Percentiles rank a stretch among this genome's conserved stretches.
phyloP scores from a whole-genome alignment of 1,284 basidiomycete species.

The Austroboletus rostrupii region DNA sequence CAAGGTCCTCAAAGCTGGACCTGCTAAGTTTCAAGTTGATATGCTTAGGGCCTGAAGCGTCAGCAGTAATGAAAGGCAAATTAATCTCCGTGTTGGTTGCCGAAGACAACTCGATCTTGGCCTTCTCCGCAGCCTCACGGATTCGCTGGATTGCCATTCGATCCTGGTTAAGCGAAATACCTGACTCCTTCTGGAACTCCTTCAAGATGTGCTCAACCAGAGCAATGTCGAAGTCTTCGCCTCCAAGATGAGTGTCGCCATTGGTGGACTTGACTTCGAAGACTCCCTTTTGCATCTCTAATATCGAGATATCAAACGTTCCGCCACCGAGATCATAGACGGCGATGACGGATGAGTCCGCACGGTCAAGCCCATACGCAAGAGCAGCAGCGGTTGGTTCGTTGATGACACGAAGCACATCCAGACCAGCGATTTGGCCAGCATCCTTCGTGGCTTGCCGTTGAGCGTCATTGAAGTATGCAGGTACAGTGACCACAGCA shows the following conservation, averaged over 20 bases:
- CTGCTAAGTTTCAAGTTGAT: conserved; percentile 90
- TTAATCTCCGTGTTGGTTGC: conserved; percentile 94
- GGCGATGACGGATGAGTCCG: conserved; percentile 84
- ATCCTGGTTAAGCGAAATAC: conserved; percentile 80
- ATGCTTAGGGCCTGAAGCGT: conserved; percentile 92
- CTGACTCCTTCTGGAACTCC: conserved; percentile 93
- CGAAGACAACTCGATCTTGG: conserved; percentile 96
- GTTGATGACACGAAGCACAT: conserved; percentile 97
- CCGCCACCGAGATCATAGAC: conserved; percentile 96
- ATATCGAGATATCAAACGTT: conserved; percentile 96
- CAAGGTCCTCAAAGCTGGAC: conserved; percentile 87
- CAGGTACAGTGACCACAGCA: conserved; percentile 91
- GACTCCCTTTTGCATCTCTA: conserved; percentile 99
- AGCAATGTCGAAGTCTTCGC: conserved; percentile 95
- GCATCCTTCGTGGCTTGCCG: conserved; percentile 98
- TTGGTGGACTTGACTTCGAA: conserved; percentile 99
- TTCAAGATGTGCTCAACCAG: conserved; percentile 85
- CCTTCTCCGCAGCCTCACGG: conserved; percentile 98
- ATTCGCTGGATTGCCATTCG: conserved; percentile 99
- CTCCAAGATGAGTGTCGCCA: conserved; percentile 97
- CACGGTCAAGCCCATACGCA: conserved; percentile 90
- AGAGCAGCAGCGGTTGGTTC: conserved; percentile 98
- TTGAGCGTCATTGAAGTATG: conserved; percentile 99
- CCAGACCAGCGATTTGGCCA: conserved; percentile 93
- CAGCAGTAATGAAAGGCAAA: conserved; percentile 95